Conservation (phyloP, 2,329 filamentous ascomycete species). For the Xylariaceae sp. region DNA sequence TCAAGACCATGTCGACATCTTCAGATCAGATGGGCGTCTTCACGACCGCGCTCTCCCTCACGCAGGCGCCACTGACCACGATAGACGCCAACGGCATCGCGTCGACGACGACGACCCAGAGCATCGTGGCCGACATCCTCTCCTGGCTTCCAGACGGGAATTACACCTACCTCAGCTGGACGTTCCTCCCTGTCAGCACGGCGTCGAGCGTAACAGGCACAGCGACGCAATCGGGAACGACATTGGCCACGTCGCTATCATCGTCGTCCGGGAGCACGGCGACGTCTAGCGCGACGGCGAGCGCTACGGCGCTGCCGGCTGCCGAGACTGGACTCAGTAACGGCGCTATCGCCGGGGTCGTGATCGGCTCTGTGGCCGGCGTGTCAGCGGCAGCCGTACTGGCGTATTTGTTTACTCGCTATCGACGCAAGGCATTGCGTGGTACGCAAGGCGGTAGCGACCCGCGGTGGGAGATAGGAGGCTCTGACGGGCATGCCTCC, state of each 20-base stretch:
- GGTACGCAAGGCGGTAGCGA: no score
- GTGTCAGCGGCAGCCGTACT: not conserved
- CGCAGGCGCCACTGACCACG: not conserved
- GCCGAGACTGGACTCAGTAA: not conserved
- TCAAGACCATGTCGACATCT: not conserved
- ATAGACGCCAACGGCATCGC: constrained; percentile 1
- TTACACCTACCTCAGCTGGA: constrained; percentile 1
- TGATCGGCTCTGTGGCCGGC: not conserved
- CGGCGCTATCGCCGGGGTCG: constrained; percentile 1
- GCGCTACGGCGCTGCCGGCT: not conserved
- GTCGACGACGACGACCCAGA: not conserved
- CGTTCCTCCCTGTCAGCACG: constrained; percentile 1
- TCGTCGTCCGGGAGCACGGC: not conserved
- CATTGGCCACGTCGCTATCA: not conserved
- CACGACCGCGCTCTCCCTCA: constrained; percentile 1
- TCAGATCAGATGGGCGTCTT: constrained; percentile 2
- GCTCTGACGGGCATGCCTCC: not conserved
- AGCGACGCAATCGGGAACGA: not conserved
- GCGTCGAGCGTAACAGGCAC: not conserved
- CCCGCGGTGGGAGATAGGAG: not conserved
- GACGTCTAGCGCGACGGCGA: not conserved
- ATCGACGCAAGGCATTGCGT: not conserved
- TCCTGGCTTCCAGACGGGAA: constrained; percentile 4
- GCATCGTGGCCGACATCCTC: not conserved
- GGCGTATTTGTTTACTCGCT: not conserved